These are phyloP conservation scores for Geranomyces variabilis DNA, from an alignment of 192 early-diverging fungal genomes.

Conservation along the genomic window DNA sequence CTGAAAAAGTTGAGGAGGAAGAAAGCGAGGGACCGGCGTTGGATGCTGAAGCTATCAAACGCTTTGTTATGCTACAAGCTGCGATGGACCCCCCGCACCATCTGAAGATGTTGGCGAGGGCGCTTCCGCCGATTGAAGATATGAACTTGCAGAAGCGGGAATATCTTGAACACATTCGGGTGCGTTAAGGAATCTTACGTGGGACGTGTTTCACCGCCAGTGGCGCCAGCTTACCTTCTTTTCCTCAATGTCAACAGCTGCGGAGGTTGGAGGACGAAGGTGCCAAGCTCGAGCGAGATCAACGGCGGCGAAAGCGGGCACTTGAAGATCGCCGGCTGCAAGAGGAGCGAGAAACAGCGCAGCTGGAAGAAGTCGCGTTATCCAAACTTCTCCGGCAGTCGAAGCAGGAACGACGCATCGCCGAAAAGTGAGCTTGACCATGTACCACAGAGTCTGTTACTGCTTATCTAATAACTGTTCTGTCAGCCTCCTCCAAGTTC, in stretches of 20 bases:
- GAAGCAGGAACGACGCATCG: slow-evolving; percentile 66
- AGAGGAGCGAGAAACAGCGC: slow-evolving; percentile 48
- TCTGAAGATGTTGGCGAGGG: slow-evolving; percentile 38
- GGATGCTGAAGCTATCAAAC: slow-evolving; percentile 38
- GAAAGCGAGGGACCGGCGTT: not conserved
- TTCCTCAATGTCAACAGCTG: slow-evolving; percentile 45
- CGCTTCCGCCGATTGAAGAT: slow-evolving; percentile 28
- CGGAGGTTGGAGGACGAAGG: slow-evolving; percentile 54
- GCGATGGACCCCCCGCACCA: slow-evolving; percentile 46
- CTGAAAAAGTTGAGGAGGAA: not conserved
- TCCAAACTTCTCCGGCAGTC: slow-evolving; percentile 56
- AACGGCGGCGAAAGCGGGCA: slow-evolving; percentile 52
- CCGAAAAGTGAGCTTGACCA: slow-evolving; percentile 49
- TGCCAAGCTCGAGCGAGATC: slow-evolving; percentile 53
- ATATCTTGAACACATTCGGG: slow-evolving; percentile 52
- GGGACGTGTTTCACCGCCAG: too few relatives aligned
- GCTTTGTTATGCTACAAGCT: slow-evolving; percentile 39
- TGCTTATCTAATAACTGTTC: too few relatives aligned
- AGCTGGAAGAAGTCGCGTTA: slow-evolving; percentile 50
- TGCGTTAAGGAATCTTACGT: slow-evolving; percentile 31
- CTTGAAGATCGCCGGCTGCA: slow-evolving; percentile 51
- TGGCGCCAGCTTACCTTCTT: too few relatives aligned
- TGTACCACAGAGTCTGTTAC: too few relatives aligned
- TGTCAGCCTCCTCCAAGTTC: slow-evolving; percentile 53
- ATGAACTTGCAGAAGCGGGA: slow-evolving; percentile 36